These are phyloP conservation scores for Pseudogymnoascus sp. DNA, from an alignment of 2,329 filamentous ascomycete genomes.

Conservation along the genomic window DNA sequence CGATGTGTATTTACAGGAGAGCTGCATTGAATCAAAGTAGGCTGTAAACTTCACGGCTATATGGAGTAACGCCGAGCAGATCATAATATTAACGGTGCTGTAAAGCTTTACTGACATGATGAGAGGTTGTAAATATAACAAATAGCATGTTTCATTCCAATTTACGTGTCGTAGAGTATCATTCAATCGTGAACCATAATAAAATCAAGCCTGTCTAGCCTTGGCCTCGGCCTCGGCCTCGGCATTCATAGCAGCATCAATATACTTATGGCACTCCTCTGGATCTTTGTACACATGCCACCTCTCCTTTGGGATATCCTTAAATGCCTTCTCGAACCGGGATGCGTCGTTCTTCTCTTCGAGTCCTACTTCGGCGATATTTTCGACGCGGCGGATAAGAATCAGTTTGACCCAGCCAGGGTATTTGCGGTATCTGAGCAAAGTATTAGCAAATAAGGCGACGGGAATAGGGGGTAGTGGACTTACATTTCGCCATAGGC, in stretches of 20 bases:
- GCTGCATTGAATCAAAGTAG: not conserved
- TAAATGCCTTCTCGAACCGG: constrained; percentile 77
- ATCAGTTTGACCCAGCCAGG: constrained; percentile 75
- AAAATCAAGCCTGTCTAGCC: not conserved
- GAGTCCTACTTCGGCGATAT: constrained; percentile 61
- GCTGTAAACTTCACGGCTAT: not conserved
- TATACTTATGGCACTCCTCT: constrained; percentile 46
- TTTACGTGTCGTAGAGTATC: not conserved
- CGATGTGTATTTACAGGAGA: not conserved
- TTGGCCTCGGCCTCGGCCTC: not conserved
- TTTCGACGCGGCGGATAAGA: constrained; percentile 74
- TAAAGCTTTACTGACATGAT: not conserved
- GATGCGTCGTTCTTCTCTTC: constrained; percentile 63
- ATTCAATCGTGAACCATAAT: not conserved
- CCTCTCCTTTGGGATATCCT: constrained; percentile 55
- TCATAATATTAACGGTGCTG: not conserved
- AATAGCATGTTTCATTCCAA: not conserved
- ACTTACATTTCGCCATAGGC: constrained; percentile 72
- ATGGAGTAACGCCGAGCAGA: not conserved
- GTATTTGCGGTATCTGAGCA: constrained; percentile 48
- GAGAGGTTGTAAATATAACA: not conserved
- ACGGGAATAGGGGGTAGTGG: not conserved
- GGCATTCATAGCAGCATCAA: constrained; percentile 25
- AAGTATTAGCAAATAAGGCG: constrained; percentile 10
- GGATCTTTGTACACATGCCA: constrained; percentile 84